Evolutionary conservation across 768 basidiomycete species (phyloP).

Genomic region (Kwoniella dejecticola): DNA sequence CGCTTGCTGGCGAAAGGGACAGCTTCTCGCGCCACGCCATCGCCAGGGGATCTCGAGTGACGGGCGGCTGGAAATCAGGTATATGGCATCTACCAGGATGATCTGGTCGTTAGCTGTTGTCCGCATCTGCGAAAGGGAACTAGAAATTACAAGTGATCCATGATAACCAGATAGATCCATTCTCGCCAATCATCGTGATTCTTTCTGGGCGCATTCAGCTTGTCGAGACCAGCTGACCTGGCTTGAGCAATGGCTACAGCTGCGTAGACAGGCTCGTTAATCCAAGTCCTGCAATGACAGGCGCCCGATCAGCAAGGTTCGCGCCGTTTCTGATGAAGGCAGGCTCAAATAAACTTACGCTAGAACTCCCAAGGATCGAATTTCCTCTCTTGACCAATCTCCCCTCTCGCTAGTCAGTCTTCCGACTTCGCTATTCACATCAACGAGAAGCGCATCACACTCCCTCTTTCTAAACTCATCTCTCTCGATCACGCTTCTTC

Average conservation of each 20-base stretch:
- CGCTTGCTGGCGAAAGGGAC: conserved; percentile 6
- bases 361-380: conserved; percentile 40
- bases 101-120: background rate
- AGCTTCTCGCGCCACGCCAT: conserved; percentile 40
- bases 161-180: conserved; percentile 48
- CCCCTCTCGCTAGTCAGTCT: conserved; percentile 27
- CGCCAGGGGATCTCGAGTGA: conserved; percentile 30
- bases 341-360: too few species aligned
- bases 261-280: conserved; percentile 32
- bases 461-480: conserved; percentile 27
- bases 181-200: conserved; percentile 51
- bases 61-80: conserved; percentile 31
- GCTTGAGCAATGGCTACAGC: conserved; percentile 37
- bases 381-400: conserved; percentile 44
- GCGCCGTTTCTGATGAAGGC: background rate
- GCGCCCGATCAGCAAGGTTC: background rate
- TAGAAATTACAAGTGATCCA: conserved; percentile 42
- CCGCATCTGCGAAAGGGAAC: background rate
- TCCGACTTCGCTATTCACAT: conserved; percentile 30
- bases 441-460: conserved; percentile 25
- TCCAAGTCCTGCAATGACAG: conserved; percentile 41
- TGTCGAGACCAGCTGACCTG: conserved; percentile 28
- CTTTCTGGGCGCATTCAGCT: conserved; percentile 16
- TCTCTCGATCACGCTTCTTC: conserved; percentile 32
- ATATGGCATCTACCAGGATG: conserved; percentile 31